phyloP scores from a whole-genome alignment of 768 basidiomycete species.

The Suillus paluster region DNA sequence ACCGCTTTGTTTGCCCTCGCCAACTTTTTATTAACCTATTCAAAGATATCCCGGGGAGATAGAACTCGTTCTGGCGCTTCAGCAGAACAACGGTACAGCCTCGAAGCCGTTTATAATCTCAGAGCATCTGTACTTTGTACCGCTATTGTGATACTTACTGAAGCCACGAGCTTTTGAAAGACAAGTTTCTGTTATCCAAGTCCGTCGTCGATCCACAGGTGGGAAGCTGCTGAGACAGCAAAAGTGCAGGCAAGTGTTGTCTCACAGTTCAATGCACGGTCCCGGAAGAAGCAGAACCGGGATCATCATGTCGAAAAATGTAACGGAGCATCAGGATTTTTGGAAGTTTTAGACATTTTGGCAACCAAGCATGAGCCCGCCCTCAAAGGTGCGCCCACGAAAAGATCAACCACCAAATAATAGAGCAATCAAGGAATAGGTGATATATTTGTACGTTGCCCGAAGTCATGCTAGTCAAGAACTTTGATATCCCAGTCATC shows the following conservation, averaged over 20 bases:
- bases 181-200: neutral
- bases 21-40: neutral
- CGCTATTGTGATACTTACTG: neutral
- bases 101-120: neutral
- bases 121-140: neutral
- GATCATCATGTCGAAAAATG: too few relatives aligned
- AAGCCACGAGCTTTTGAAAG: neutral
- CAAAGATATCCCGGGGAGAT: neutral
- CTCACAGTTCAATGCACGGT: neutral
- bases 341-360: neutral
- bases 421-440: neutral
- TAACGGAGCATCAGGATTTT: neutral
- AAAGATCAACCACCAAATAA: neutral
- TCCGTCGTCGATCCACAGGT: too few relatives aligned
- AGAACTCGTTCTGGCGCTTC: neutral
- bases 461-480: conserved; percentile 81
- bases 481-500: conserved; percentile 90
- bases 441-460: conserved; percentile 63
- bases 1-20: neutral
- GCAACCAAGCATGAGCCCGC: neutral
- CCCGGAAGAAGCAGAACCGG: neutral
- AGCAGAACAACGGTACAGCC: neutral
- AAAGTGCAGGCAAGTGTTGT: neutral
- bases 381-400: neutral
- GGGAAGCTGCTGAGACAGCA: neutral